Conservation (phyloP, 768 basidiomycete genomes). For the Panaeolus cyanescens region DNA sequence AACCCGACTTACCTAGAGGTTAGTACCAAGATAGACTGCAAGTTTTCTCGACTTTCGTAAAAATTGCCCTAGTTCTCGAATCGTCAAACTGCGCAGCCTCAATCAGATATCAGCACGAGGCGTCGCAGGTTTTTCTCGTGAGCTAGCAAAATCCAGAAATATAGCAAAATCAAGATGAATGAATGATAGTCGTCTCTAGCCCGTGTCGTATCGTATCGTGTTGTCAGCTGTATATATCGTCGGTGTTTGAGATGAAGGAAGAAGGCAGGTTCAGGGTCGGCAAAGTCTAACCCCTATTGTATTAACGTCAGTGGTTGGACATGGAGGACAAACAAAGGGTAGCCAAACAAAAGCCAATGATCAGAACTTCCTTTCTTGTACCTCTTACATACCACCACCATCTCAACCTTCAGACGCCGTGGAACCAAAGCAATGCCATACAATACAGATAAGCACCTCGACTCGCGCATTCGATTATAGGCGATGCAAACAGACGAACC, state of each 20-base stretch:
- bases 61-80: neutral
- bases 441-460: neutral
- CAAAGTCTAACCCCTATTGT: neutral
- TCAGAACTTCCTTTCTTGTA: neutral
- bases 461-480: neutral
- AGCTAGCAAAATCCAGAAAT: neutral
- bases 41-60: neutral
- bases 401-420: neutral
- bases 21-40: neutral
- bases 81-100: neutral
- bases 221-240: neutral
- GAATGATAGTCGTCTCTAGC: neutral
- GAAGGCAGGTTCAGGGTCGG: slow-evolving; percentile 2
- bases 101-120: neutral
- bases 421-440: neutral
- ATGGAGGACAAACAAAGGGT: too few relatives aligned
- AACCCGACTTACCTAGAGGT: neutral
- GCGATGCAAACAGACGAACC: neutral
- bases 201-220: neutral
- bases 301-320: neutral
- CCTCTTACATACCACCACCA: neutral
- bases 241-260: slow-evolving; percentile 2
- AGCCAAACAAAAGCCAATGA: neutral
- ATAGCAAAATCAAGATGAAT: neutral
- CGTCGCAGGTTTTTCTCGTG: neutral